Evolutionary conservation across 2,329 filamentous ascomycete species (phyloP), one percentile per base, ranked within the genome.

Genomic region (Colletotrichum endophyticum): DNA sequence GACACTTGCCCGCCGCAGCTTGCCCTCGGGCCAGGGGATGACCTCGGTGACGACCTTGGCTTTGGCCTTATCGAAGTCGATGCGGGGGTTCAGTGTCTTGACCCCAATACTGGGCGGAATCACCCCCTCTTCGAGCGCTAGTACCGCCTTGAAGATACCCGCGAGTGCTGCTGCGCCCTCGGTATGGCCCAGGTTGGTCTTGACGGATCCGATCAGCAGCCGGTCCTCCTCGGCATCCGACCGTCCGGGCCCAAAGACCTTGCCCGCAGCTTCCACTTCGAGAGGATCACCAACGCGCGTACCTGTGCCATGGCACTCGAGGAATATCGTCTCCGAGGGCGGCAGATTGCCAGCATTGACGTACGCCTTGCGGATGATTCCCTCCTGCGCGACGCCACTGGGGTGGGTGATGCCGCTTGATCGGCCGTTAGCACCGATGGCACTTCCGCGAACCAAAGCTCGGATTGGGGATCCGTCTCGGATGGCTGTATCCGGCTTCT

Each of bases 321-420:
- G 25, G 36, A 61, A 73, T 34, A 53, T 27, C 22, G 63, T 68
- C 32, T 73, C 34, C 15, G 13, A 19, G 28, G 27, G 63, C 5
- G 56, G 30, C 6, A 73, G 63, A 0, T 27, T 59, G 9, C 59
- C 62, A 16, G 62, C 63, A 0, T 27, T 44, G 28, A 28, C 44
- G 36, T 73, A 73, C 19, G 61, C 71, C 53, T 68, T 61, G 8
- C 62, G 64, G 15, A 73, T 68, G 8, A 73, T 34, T 9, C 22
- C 64, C 15, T 66, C 71, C 36, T 73, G 71, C 3, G 28, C 61
- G 8, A 22, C 9, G 7, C 27, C 28, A 2, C 25, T 62, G 59
- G 59, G 59, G 28, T 32, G 59, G 28, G 25, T 62, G 0, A 62
- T 62, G 7, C 59, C 59, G 27, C 25, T 30, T 13, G 27, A 30